A percentile compares a stretch with the other conserved stretches of the same genome.
phyloP scores from a whole-genome alignment of 106 monocot genomes.

The Dactylorhiza incarnata region DNA sequence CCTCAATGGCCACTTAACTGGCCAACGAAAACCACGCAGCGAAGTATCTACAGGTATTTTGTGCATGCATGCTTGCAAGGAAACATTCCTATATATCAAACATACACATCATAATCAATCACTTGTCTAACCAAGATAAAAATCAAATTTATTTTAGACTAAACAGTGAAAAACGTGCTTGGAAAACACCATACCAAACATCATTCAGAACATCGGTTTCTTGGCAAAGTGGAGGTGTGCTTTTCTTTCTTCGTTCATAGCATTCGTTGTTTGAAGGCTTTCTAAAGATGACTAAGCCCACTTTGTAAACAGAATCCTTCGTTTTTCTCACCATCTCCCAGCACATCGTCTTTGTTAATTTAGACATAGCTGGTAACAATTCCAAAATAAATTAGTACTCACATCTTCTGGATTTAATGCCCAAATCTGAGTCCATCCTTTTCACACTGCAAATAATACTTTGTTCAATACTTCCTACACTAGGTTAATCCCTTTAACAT shows the following conservation, averaged over 20 bases:
- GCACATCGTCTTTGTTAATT: slow-evolving; percentile 73
- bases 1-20: slow-evolving; percentile 50
- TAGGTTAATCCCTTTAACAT: not conserved
- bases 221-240: slow-evolving; percentile 63
- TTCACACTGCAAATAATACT: slow-evolving; percentile 5
- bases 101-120: not conserved
- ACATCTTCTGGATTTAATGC: not conserved
- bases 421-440: not conserved
- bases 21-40: slow-evolving; percentile 46
- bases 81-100: slow-evolving; percentile 36
- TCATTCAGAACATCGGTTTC: slow-evolving; percentile 79
- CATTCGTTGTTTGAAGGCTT: slow-evolving; percentile 78
- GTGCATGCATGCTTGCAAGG: slow-evolving; percentile 64
- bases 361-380: slow-evolving; percentile 55
- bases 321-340: slow-evolving; percentile 71
- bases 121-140: not conserved
- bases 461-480: not conserved
- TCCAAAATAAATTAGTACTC: slow-evolving; percentile 2
- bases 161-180: not conserved
- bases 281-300: slow-evolving; percentile 66
- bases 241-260: slow-evolving; percentile 48
- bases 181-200: slow-evolving; percentile 45
- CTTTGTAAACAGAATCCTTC: slow-evolving; percentile 56
- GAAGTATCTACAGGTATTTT: slow-evolving; percentile 31
- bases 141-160: not conserved